Conservation (phyloP, 2,329 filamentous ascomycete species). For the Fusarium torulosum region DNA sequence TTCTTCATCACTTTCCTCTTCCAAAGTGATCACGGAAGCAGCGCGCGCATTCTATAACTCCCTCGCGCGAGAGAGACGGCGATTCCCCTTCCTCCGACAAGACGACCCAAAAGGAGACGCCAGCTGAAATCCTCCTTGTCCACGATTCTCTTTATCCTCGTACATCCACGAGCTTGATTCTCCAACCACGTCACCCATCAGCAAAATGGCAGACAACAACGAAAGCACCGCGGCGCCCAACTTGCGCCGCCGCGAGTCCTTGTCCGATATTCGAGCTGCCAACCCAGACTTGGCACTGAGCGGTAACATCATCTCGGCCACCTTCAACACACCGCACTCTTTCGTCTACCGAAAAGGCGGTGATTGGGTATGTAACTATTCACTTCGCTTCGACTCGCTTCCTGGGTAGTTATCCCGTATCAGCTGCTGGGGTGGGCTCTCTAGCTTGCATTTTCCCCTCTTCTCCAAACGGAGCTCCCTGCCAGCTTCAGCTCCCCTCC, state of each 20-base stretch:
- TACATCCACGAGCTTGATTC: constrained; percentile 6
- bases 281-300: constrained; percentile 70
- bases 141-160: constrained; percentile 5
- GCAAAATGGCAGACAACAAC: constrained; percentile 33
- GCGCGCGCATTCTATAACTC: constrained; percentile 17
- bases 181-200: constrained; percentile 5
- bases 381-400: constrained; percentile 25
- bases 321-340: constrained; percentile 72
- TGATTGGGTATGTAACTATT: constrained; percentile 67
- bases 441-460: constrained; percentile 39
- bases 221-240: constrained; percentile 30
- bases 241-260: constrained; percentile 63
- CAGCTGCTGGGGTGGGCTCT: constrained; percentile 25
- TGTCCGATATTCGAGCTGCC: constrained; percentile 67
- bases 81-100: constrained; percentile 36
- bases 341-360: constrained; percentile 69
- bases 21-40: constrained; percentile 43
- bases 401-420: constrained; percentile 32
- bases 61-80: constrained; percentile 26
- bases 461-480: constrained; percentile 39
- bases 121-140: constrained; percentile 24
- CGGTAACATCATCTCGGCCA: constrained; percentile 75
- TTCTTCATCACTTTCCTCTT: background rate
- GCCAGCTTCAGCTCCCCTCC: constrained; percentile 29
- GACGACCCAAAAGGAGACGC: constrained; percentile 35